Percentiles rank a stretch among this genome's conserved stretches.
phyloP scores from a whole-genome alignment of 148 eudicot genomes.

The Pharnaceum exiguum region DNA sequence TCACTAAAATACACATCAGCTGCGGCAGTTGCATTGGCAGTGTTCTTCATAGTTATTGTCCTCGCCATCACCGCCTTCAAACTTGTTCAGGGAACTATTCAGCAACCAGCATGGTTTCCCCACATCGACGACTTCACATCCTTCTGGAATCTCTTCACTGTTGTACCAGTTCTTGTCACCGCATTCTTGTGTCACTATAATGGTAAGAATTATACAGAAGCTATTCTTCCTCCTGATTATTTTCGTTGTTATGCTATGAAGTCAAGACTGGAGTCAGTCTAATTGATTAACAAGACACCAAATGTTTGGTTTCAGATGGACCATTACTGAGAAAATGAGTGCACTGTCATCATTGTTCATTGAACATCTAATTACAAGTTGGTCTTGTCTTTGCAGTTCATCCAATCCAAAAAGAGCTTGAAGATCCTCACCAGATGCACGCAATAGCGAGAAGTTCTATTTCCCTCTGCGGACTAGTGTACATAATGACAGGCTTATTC shows the following conservation, averaged over 20 bases:
- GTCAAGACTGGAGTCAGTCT: too few relatives aligned
- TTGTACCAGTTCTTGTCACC: conserved; percentile 75
- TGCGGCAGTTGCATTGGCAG: conserved; percentile 63
- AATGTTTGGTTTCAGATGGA: too few relatives aligned
- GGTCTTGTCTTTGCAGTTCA: conserved; percentile 75
- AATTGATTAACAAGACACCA: too few relatives aligned
- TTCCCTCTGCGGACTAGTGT: conserved; percentile 54
- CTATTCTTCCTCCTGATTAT: too few relatives aligned
- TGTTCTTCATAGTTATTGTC: conserved; percentile 58
- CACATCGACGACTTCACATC: conserved; percentile 35
- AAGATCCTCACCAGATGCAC: conserved; percentile 46
- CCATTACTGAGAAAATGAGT: too few relatives aligned
- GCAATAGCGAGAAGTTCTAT: conserved; percentile 55
- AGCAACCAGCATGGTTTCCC: conserved; percentile 66
- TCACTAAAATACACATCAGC: conserved; percentile 72
- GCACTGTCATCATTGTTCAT: too few relatives aligned
- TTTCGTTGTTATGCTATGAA: too few relatives aligned
- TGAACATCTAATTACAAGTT: too few relatives aligned
- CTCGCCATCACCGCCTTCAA: conserved; percentile 58
- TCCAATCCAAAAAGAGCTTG: conserved; percentile 65
- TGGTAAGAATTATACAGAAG: too few relatives aligned
- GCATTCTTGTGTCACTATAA: conserved; percentile 87
- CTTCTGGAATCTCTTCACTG: conserved; percentile 54
- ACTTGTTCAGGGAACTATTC: conserved; percentile 53
- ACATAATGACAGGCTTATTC: conserved; percentile 64